Evolutionary conservation across 1,139 yeast species (phyloP), one percentile per base, ranked within the genome.

Genomic region (Geotrichum fermentans): DNA sequence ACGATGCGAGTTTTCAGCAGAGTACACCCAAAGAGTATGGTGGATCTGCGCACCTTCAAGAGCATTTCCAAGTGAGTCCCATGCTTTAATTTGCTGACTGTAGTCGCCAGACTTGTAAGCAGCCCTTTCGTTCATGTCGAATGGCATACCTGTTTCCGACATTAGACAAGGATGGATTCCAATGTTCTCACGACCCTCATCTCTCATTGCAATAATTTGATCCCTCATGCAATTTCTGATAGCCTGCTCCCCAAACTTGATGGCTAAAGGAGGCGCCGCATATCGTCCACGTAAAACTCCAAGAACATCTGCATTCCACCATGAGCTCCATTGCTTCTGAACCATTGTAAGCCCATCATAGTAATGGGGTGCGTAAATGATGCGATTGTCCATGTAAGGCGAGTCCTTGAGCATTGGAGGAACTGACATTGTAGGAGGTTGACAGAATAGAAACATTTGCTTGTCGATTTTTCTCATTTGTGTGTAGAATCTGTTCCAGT

Each of bases 71-170:
- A 87, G 62, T 0, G 95, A 92, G 68, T 88, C 96, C 58, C 84
- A 68, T 0, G 96, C 95, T 18, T 76, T 71, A 2, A 83, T 82
- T 60, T 88, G 96, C 0, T 87, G 75, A 10, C 73, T 67, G 61
- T 79, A 87, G 53, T 78, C 77, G 0, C 86, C 85, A 52, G 72
- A 73, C 3, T 66, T 63, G 60, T 77, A 86, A 16, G 95, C 82
- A 38, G 67, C 71, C 57, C 83, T 83, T 49, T 78, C 73, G 61
- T 87, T 89, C 95, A 88, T 83, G 64, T 88, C 95, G 66, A 83
- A 85, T 2, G 96, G 96, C 86, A 87, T 85, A 1, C 96, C 96
- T 1, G 92, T 87, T 64, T 88, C 96, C 0, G 94, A 79, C 78
- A 88, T 82, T 43, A 87, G 68, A 4, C 83, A 75, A 0, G 96